Evolutionary conservation across 1,284 basidiomycete genomes (phyloP), one percentile per base, ranked within the genome.

Genomic region (Irpex lacteus): DNA sequence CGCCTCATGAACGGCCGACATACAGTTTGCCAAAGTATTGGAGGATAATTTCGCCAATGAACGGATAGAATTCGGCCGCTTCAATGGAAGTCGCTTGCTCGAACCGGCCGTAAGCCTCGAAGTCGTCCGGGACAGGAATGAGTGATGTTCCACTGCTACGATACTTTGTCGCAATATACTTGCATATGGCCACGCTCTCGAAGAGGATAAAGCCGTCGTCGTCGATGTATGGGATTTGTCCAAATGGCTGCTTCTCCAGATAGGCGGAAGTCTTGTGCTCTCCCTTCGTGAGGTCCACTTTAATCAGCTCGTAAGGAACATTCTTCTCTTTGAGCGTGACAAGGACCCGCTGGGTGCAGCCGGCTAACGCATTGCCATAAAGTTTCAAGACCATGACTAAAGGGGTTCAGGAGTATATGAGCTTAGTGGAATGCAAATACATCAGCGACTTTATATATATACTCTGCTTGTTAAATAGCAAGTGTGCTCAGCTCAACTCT

Each of bases 141-240:
- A 44, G 40, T 15, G 8, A 15, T 15, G 40, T 44, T 44, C 40
- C 40, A 44, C 15, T 44, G 40, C 40, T 44, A 15, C 40, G 40
- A 44, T 44, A 44, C 15, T 44, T 44, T 63, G 75, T 73, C 60
- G 77, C 78, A 65, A 85, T 60, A 71, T 85, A 85, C 38, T 82
- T 80, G 5, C 67, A 67, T 64, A 88, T 86, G 2, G 85, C 85
- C 44, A 85, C 81, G 44, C 80, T 82, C 71, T 88, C 83, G 71
- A 73, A 84, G 55, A 83, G 67, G 60, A 72, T 66, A 72, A 82
- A 80, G 15, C 79, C 78, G 55, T 84, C 81, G 56, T 84, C 80
- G 75, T 85, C 84, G 62, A 91, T 79, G 74, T 82, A 87, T 1
- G 88, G 89, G 65, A 90, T 73, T 71, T 87, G 85, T n/a, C 86